Percentiles rank a stretch among this genome's conserved stretches.
Conservation (phyloP, 805 yeast genomes). For the Saccharomyces kudriavzevii region DNA sequence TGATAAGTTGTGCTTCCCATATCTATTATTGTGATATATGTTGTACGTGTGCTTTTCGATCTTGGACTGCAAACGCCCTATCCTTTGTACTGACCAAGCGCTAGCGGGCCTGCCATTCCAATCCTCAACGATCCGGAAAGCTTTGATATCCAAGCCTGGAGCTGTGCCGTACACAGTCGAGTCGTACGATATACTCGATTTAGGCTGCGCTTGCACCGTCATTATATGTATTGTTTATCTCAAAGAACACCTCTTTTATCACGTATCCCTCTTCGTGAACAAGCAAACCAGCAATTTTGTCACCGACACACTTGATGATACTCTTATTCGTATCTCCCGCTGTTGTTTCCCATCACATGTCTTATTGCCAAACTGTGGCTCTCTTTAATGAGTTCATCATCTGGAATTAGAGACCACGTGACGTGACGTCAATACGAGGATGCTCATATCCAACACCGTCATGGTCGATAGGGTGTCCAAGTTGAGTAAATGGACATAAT, state of each 20-base stretch:
- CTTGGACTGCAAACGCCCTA: constrained; percentile 42
- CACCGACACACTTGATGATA: not conserved
- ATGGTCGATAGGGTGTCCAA: not conserved
- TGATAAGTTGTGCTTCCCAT: constrained; percentile 22
- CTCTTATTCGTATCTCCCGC: not conserved
- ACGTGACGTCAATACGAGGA: not conserved
- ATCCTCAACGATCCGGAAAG: constrained; percentile 24
- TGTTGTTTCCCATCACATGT: not conserved
- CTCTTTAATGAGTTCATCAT: not conserved
- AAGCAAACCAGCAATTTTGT: no score
- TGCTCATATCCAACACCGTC: not conserved
- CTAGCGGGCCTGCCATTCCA: constrained; percentile 34
- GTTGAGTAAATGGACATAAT: not conserved
- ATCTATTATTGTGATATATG: constrained; percentile 21
- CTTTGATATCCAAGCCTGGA: constrained; percentile 19
- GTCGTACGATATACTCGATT: not conserved
- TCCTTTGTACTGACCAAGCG: constrained; percentile 40
- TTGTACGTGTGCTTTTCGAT: constrained; percentile 33
- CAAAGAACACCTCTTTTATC: not conserved
- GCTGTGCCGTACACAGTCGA: constrained; percentile 15
- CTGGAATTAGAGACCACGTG: not conserved
- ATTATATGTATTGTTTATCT: not conserved
- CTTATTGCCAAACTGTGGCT: not conserved
- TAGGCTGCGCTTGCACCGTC: not conserved
- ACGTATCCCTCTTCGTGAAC: not conserved